Conservation (phyloP, 148 eudicot species). For the Vaccinium corymbosum region DNA sequence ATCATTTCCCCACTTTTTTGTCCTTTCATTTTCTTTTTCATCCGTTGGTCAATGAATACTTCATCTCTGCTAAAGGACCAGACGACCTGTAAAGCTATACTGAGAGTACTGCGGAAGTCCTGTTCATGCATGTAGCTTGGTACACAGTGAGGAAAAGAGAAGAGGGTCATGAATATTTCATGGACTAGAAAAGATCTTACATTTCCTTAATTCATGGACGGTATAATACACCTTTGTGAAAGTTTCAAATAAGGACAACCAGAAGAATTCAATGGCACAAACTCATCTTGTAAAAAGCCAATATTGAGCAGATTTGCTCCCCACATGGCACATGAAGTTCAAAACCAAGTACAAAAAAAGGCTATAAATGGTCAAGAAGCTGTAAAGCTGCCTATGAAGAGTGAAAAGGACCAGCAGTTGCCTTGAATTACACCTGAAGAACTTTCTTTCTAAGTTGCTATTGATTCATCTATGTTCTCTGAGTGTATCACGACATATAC, state of each 20-base stretch:
- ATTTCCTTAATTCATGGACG: not conserved
- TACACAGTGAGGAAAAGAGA: not conserved
- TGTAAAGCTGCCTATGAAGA: not conserved
- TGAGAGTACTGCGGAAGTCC: not conserved
- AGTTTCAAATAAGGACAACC: constrained; percentile 9
- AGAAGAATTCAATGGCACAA: not conserved
- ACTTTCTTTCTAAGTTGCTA: not conserved
- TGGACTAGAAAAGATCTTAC: not conserved
- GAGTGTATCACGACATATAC: not conserved
- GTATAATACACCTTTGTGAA: constrained; percentile 5
- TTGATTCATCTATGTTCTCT: not conserved
- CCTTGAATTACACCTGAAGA: constrained; percentile 1
- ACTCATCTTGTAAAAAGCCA: not conserved
- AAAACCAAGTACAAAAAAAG: not conserved
- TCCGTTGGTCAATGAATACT: not conserved
- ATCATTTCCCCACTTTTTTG: too few relatives aligned
- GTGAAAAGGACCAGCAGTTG: not conserved
- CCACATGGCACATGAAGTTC: not conserved
- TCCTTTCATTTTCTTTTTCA: not conserved
- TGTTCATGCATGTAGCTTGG: not conserved
- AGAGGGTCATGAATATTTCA: not conserved
- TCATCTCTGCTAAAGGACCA: not conserved
- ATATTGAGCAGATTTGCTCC: constrained; percentile 8
- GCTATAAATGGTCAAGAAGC: constrained; percentile 11
- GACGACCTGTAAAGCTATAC: not conserved